Evolutionary conservation across 768 basidiomycete species (phyloP), one percentile per base, ranked within the genome.

Genomic region (Symmetrospora coprosmae): DNA sequence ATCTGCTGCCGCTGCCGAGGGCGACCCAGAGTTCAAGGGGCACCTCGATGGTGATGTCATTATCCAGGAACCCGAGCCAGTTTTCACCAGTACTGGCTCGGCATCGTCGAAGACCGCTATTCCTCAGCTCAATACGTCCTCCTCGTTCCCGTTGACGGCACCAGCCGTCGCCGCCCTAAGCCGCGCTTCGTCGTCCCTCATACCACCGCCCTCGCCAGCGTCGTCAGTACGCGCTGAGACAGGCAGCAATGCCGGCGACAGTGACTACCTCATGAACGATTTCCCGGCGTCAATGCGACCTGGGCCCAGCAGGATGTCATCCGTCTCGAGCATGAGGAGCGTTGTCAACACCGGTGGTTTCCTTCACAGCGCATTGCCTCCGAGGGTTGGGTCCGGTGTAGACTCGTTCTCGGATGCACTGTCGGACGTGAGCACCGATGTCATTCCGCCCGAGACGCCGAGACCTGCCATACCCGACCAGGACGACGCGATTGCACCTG

Each of bases 191-290:
- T 23, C 39, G 30, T 47, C n/a, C n/a, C n/a, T 58, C 55, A 35
- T 58, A 7, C 55, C 55, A 4, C 55, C 55, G 33, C 55, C 55
- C 4, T 58, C 55, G n/a, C 55, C 55, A 11, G 55, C 55, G 4
- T 58, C 55, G 3, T 58, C 55, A 11, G 39, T 58, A 4, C 40
- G 55, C 6, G 55, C 55, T 14, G 55, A 58, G 33, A 58, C 55
- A 4, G 55, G 55, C 19, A 45, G 41, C 7, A 58, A 58, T 27
- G 43, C 30, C 25, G 55, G 55, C 31, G 55, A 58, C 31, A 34
- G 30, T 28, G 51, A 53, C 37, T 53, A 53, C 31, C 38, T 53
- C 34, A 38, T 27, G n/a, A 28, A 25, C 51, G 14, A 33, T 7
- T 23, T 53, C 37, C 4, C 34, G 43, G 25, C 43, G 9, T 23